A percentile compares a stretch with the other conserved stretches of the same genome.
These are phyloP conservation scores for Hyphopichia buzzinii DNA, from an alignment of 1,139 yeast genomes.

Conservation along the genomic window DNA sequence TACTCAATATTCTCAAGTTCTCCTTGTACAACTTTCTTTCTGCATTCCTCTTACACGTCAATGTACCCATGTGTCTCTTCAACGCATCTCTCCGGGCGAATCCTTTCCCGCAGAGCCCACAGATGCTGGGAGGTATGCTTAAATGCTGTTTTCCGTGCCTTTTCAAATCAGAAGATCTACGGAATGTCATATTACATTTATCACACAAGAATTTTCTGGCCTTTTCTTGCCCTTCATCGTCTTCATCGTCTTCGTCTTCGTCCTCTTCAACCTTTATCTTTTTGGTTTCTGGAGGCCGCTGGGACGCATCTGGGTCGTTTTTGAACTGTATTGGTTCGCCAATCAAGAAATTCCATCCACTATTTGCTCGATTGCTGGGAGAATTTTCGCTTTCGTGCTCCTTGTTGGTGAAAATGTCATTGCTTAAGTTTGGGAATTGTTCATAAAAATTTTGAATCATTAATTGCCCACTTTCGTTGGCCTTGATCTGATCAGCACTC, in stretches of 20 bases:
- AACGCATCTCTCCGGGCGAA: slow-evolving; percentile 81
- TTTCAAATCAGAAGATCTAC: slow-evolving; percentile 62
- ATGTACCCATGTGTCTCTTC: slow-evolving; percentile 68
- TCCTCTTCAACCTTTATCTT: slow-evolving; percentile 8
- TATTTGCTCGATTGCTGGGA: slow-evolving; percentile 4
- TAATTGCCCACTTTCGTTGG: slow-evolving; percentile 43
- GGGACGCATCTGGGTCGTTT: slow-evolving; percentile 1
- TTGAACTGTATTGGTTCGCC: slow-evolving; percentile 23
- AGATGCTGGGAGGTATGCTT: slow-evolving; percentile 62
- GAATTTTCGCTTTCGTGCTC: slow-evolving; percentile 2
- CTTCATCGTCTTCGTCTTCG: slow-evolving; percentile 12
- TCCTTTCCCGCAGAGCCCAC: slow-evolving; percentile 74
- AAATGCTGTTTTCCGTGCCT: slow-evolving; percentile 64
- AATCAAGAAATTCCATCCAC: slow-evolving; percentile 35
- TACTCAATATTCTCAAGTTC: too few relatives aligned
- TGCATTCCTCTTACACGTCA: slow-evolving; percentile 68
- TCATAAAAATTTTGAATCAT: slow-evolving; percentile 45
- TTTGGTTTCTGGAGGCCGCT: slow-evolving; percentile 3
- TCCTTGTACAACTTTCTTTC: slow-evolving; percentile 45
- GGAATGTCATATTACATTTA: slow-evolving; percentile 55
- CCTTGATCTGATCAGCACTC: slow-evolving; percentile 30
- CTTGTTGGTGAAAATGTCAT: slow-evolving; percentile 32
- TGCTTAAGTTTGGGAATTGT: slow-evolving; percentile 43
- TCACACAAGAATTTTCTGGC: slow-evolving; percentile 42
- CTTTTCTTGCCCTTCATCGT: slow-evolving; percentile 6